Evolutionary conservation across 768 basidiomycete species (phyloP).

Genomic region (Psilocybe azurescens): DNA sequence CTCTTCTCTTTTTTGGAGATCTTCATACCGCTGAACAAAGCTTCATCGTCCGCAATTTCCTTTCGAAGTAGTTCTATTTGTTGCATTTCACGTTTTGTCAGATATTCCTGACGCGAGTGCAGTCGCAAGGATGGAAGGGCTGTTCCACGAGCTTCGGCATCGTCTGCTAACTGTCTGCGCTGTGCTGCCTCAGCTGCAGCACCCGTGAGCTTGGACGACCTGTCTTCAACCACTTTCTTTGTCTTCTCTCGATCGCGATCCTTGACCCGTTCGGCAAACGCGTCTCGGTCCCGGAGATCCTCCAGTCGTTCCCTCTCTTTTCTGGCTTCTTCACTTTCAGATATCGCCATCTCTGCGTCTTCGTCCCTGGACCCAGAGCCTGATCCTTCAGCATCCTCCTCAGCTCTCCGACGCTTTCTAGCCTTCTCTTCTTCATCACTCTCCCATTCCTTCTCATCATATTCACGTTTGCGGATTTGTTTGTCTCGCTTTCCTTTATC

Average conservation of each 20-base stretch:
- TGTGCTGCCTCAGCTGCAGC: constrained; percentile 85
- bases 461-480: constrained; percentile 80
- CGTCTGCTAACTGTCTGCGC: constrained; percentile 83
- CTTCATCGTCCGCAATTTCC: constrained; percentile 95
- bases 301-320: constrained; percentile 76
- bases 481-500: constrained; percentile 63
- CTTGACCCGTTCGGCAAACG: constrained; percentile 87
- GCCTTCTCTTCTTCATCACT: constrained; percentile 86
- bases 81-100: constrained; percentile 95
- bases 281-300: constrained; percentile 89
- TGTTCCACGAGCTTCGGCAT: constrained; percentile 56
- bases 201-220: constrained; percentile 76
- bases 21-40: constrained; percentile 89
- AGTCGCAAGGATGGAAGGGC: constrained; percentile 79
- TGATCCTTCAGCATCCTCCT: constrained; percentile 39
- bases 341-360: constrained; percentile 46
- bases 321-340: constrained; percentile 75
- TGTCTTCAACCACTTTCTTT: constrained; percentile 92
- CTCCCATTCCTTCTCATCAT: constrained; percentile 86
- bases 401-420: constrained; percentile 64
- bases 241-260: constrained; percentile 83
- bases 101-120: constrained; percentile 93
- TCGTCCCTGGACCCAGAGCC: constrained; percentile 34
- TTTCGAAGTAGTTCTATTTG: constrained; percentile 91
- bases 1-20: constrained; percentile 81